These are phyloP conservation scores for Arthrobotrys pseudoclavata DNA, from an alignment of 2,329 filamentous ascomycete species.

Conservation along the genomic window DNA sequence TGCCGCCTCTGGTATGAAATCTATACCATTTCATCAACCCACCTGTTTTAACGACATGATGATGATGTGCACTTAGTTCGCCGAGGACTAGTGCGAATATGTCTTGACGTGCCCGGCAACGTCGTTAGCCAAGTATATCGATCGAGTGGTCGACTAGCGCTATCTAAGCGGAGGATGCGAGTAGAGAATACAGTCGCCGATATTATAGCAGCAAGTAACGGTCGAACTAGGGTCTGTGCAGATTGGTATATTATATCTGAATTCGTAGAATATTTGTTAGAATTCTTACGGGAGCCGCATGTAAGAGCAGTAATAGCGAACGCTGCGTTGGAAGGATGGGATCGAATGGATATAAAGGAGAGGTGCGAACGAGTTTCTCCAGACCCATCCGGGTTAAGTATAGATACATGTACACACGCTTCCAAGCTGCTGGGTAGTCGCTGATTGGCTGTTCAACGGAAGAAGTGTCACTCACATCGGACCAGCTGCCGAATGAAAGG, in stretches of 20 bases:
- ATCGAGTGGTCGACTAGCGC: background rate
- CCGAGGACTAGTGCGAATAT: background rate
- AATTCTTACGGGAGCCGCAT: background rate
- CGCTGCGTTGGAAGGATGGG: background rate
- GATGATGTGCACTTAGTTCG: background rate
- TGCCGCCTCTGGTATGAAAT: background rate
- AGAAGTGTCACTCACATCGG: slow-evolving; percentile 7
- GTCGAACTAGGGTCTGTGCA: background rate
- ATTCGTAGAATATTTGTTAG: background rate
- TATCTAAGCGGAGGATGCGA: background rate
- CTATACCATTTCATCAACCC: slow-evolving; percentile 62
- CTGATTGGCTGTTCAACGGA: slow-evolving; percentile 26
- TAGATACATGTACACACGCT: background rate
- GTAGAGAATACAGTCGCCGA: background rate
- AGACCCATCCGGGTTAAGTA: slow-evolving; percentile 12
- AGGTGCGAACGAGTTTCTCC: slow-evolving; percentile 1
- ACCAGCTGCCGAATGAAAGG: slow-evolving; percentile 24
- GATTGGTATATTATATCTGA: background rate
- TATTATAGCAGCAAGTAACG: background rate
- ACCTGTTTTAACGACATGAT: slow-evolving; percentile 75
- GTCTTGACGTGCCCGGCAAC: slow-evolving; percentile 36
- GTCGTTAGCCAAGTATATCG: slow-evolving; percentile 2
- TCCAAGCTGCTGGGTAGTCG: slow-evolving; percentile 12
- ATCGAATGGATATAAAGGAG: slow-evolving; percentile 5
- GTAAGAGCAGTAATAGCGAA: background rate